These are phyloP conservation scores for Triticum turgidum DNA, from an alignment of 176 grass and related monocot genomes.

Conservation along the genomic window DNA sequence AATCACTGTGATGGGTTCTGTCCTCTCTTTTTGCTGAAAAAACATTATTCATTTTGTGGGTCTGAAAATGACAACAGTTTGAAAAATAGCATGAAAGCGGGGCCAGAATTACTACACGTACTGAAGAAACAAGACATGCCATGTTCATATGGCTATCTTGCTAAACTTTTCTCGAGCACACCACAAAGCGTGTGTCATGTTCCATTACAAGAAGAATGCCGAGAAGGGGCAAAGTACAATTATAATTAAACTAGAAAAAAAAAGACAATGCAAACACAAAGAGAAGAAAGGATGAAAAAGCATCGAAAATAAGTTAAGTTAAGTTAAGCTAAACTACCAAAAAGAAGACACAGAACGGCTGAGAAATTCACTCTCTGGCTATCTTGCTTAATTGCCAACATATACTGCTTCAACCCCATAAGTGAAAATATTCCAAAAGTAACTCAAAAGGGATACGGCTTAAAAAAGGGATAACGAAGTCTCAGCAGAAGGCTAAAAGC, in stretches of 20 bases:
- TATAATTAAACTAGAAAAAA: neutral
- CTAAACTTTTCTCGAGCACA: neutral
- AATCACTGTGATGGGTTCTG: neutral
- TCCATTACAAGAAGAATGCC: neutral
- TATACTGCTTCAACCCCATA: neutral
- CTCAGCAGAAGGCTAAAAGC: neutral
- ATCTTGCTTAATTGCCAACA: neutral
- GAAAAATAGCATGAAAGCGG: neutral
- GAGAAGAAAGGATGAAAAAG: neutral
- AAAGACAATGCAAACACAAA: neutral
- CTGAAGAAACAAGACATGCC: neutral
- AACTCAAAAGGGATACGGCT: neutral
- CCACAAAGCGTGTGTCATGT: neutral
- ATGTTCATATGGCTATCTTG: neutral
- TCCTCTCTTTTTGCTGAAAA: neutral
- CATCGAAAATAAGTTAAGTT: neutral
- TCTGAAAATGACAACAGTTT: neutral
- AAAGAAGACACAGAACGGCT: neutral
- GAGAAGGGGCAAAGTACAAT: neutral
- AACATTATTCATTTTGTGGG: neutral
- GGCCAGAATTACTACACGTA: neutral
- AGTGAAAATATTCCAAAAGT: neutral
- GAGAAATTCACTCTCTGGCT: neutral
- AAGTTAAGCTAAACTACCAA: neutral
- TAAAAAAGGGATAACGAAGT: neutral